A percentile compares a stretch with the other conserved stretches of the same genome.
Evolutionary conservation across 2,329 filamentous ascomycete genomes (phyloP).

Genomic region (Sarocladium kiliense): DNA sequence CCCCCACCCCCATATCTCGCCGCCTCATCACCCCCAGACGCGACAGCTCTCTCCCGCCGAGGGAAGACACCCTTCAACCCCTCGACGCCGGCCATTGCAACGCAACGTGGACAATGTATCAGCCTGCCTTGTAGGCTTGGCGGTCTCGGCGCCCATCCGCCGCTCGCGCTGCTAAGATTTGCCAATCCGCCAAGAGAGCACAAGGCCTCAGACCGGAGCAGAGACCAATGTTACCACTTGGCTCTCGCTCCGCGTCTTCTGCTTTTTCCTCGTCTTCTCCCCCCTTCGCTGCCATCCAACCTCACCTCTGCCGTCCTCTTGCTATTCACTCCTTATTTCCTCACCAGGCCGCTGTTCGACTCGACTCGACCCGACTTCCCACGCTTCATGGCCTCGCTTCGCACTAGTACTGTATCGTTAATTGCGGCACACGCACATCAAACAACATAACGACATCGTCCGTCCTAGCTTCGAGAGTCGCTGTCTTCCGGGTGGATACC

Average conservation of each 20-base stretch:
- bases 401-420: background rate
- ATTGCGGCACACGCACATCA: background rate
- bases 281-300: background rate
- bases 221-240: constrained; percentile 3
- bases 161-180: constrained; percentile 21
- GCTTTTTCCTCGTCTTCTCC: background rate
- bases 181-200: constrained; percentile 22
- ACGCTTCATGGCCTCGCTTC: constrained; percentile 1
- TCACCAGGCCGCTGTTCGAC: background rate
- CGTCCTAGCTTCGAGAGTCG: background rate
- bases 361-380: constrained; percentile 3
- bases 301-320: background rate
- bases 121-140: constrained; percentile 19
- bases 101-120: constrained; percentile 23
- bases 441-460: background rate
- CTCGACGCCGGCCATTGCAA: background rate
- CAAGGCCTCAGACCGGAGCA: constrained; percentile 17
- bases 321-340: background rate
- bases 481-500: background rate
- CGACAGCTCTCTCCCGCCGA: background rate
- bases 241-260: background rate
- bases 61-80: background rate
- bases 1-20: background rate
- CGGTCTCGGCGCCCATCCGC: constrained; percentile 24
- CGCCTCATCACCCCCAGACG: background rate